These are phyloP conservation scores for Melanomma pulvis-pyrius DNA, from an alignment of 495 filamentous ascomycete species.

Conservation along the genomic window DNA sequence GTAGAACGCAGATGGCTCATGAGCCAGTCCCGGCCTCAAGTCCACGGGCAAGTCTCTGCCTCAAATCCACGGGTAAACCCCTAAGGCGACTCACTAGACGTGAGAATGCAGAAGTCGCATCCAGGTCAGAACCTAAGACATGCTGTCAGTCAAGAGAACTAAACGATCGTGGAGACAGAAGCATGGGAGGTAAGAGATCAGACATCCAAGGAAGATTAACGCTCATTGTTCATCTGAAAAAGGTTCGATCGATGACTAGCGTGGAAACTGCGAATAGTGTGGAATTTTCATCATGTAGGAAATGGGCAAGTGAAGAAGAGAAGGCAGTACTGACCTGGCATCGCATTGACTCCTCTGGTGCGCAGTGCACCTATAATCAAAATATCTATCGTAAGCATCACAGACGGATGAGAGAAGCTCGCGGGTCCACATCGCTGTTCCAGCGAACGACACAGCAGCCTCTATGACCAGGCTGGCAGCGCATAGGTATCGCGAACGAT, in stretches of 20 bases:
- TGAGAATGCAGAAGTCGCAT: not conserved
- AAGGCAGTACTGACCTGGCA: slow-evolving; percentile 1
- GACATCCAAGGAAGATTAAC: slow-evolving; percentile 42
- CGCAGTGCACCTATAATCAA: not conserved
- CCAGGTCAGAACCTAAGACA: not conserved
- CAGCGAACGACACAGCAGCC: too few species aligned
- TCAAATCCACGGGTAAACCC: too few species aligned
- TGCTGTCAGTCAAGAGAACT: not conserved
- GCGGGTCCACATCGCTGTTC: too few species aligned
- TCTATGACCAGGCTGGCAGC: too few species aligned
- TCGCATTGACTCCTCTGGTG: not conserved
- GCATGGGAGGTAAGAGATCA: slow-evolving; percentile 21
- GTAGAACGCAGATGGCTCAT: too few species aligned
- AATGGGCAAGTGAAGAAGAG: not conserved
- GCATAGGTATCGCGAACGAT: too few species aligned
- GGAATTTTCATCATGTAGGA: slow-evolving; percentile 40
- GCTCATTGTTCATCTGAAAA: slow-evolving; percentile 36
- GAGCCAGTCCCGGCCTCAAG: too few species aligned
- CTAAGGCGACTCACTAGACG: too few species aligned
- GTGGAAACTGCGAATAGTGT: slow-evolving; percentile 41
- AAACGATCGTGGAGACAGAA: not conserved
- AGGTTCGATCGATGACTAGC: slow-evolving; percentile 38
- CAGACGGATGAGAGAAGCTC: too few species aligned
- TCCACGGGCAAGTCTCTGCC: too few species aligned
- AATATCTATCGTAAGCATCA: not conserved